Evolutionary conservation across 2,329 filamentous ascomycete species (phyloP), one percentile per base, ranked within the genome.

Genomic region (Xylaria sp.): DNA sequence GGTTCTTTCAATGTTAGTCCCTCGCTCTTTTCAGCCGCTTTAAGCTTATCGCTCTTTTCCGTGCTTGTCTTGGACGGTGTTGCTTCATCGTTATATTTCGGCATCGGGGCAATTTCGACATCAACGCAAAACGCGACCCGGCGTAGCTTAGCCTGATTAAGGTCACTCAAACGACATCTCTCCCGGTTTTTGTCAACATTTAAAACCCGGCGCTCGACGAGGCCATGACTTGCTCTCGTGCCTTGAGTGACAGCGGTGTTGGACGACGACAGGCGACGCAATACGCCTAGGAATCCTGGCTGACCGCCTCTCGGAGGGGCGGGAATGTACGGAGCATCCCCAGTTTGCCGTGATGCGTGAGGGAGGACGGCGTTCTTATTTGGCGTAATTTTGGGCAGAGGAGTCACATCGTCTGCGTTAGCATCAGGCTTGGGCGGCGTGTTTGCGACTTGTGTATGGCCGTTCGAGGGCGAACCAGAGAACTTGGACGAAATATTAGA

Each of bases 61-160:
- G 81, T 82, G 59, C 80, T 78, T 65, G 80, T 81, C 65, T 87
- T 86, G 50, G 82, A 81, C n/a, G 79, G 76, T 63, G 85, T 79
- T 7, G 86, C 86, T 18, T 84, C 84, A 3, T 96, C 92, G 15
- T 83, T 81, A 73, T 97, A 96, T 73, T 89, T 90, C 28, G 94
- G 93, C 76, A 93, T 90, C 0, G 94, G 93, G 3, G 95, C 95
- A 76, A 99, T 97, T 79, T 99, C 96, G 4, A 99, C 94, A 76
- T 99, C 96, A 2, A 99, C 96, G 74, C 93, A 97, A 76, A 99
- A 99, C 0, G 95, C 92, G 0, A 99, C 96, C 61, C 94, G 89
- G 62, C 93, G 88, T 67, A 99, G 80, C 78, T 96, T 97, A 57
- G 89, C 88, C 75, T 91, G 89, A 72, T 94, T 90, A 55, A 99